Evolutionary conservation across 1,139 yeast species (phyloP).

Genomic region (Eremothecium coryli): DNA sequence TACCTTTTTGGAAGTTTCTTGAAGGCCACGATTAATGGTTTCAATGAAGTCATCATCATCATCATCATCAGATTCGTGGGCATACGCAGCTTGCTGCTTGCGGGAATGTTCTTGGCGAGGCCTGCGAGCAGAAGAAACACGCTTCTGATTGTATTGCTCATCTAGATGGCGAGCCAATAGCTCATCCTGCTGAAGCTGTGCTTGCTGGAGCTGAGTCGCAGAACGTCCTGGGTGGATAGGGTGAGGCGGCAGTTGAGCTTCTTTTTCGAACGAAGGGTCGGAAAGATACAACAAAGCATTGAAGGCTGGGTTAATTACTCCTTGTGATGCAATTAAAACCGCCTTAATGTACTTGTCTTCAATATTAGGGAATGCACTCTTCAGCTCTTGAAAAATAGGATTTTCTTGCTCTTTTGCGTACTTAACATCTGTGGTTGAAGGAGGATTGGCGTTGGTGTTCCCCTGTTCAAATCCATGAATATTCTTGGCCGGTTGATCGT

Average conservation of each 20-base stretch:
- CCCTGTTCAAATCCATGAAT: no score
- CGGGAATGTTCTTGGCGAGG: constrained; percentile 20
- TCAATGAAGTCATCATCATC: constrained; percentile 57
- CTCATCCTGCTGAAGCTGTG: constrained; percentile 69
- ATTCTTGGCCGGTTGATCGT: no score
- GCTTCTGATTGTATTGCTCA: constrained; percentile 45
- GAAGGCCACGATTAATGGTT: constrained; percentile 64
- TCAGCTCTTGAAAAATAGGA: constrained; percentile 33
- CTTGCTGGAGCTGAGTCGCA: constrained; percentile 15
- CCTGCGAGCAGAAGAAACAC: constrained; percentile 14
- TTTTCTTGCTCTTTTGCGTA: constrained; percentile 34
- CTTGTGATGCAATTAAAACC: constrained; percentile 76
- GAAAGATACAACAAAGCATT: constrained; percentile 73
- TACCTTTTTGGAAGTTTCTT: constrained; percentile 72
- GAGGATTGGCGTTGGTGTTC: no score
- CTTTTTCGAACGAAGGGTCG: constrained; percentile 59
- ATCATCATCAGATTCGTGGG: constrained; percentile 31
- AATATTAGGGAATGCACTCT: constrained; percentile 73
- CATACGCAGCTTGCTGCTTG: constrained; percentile 14
- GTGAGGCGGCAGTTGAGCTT: constrained; percentile 44
- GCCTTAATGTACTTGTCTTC: constrained; percentile 68
- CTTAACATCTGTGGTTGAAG: no score
- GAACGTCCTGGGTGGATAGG: constrained; percentile 29
- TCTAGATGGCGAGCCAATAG: constrained; percentile 74
- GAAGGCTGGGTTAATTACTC: constrained; percentile 76